These are phyloP conservation scores for Selaginella moellendorffii DNA, from an alignment of 75 land plant species.

Conservation along the genomic window DNA sequence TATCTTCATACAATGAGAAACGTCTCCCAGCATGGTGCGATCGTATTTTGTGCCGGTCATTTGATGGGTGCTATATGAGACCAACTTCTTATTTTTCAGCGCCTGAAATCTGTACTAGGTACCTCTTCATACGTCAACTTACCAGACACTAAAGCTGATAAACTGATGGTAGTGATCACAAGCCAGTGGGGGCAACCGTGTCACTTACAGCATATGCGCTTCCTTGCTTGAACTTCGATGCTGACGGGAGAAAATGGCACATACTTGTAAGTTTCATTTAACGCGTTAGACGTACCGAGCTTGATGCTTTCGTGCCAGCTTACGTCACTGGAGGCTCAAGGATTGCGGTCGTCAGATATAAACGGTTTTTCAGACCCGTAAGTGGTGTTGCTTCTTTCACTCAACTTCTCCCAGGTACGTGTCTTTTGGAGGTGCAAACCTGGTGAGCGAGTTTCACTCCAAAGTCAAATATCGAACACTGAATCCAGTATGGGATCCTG, in stretches of 20 bases:
- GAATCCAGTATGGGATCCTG: constrained; percentile 46
- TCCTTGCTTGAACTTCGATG: constrained; percentile 27
- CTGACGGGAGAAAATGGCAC: constrained; percentile 34
- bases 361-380: constrained; percentile 44
- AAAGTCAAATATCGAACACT: constrained; percentile 33
- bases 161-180: constrained; percentile 32
- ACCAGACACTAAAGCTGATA: not conserved
- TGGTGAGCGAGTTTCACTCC: constrained; percentile 24
- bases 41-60: constrained; percentile 31
- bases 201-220: constrained; percentile 34
- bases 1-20: constrained; percentile 27
- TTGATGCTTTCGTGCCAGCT: too few species aligned
- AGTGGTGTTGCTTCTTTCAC: constrained; percentile 6
- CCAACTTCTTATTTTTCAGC: constrained; percentile 27
- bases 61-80: constrained; percentile 24
- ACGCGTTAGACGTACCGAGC: too few species aligned
- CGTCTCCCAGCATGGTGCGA: constrained; percentile 47
- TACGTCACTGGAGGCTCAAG: constrained; percentile 35
- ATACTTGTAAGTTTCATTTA: constrained; percentile 15
- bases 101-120: constrained; percentile 21
- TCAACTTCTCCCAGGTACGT: constrained; percentile 12
- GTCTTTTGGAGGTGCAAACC: constrained; percentile 35
- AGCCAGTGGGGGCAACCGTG: constrained; percentile 43
- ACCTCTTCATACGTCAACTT: not conserved
- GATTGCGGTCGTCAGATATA: constrained; percentile 36